Evolutionary conservation across 345 rosid genomes (phyloP).

Genomic region (Camelina hispida): DNA sequence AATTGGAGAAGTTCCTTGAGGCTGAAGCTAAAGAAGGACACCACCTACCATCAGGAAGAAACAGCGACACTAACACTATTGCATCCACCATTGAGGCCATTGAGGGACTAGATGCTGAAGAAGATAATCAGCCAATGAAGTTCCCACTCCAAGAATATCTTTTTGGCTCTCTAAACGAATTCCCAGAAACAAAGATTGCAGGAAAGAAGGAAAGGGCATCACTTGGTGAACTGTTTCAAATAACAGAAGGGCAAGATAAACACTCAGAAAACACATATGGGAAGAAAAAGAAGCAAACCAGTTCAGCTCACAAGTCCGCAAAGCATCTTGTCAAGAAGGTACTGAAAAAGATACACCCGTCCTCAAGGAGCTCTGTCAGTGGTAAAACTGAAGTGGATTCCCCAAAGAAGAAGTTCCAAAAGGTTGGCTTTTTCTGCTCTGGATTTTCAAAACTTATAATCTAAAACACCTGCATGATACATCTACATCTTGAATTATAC

Average conservation of each 20-base stretch:
- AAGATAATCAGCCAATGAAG: constrained; percentile 46
- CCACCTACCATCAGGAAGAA: constrained; percentile 67
- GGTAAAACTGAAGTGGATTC: constrained; percentile 47
- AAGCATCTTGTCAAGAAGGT: constrained; percentile 69
- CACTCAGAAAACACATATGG: constrained; percentile 43
- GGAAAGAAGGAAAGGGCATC: constrained; percentile 68
- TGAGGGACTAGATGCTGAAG: constrained; percentile 54
- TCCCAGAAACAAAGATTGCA: constrained; percentile 57
- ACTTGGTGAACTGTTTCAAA: constrained; percentile 71
- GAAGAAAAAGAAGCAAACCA: constrained; percentile 52
- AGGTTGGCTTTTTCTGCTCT: constrained; percentile 54
- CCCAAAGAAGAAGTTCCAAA: constrained; percentile 62
- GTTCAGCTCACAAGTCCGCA: constrained; percentile 56
- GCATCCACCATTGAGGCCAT: constrained; percentile 59
- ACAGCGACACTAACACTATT: constrained; percentile 64
- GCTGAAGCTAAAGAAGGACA: constrained; percentile 76
- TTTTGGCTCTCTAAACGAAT: constrained; percentile 66
- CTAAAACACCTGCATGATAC: not conserved
- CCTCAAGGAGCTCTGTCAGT: constrained; percentile 46
- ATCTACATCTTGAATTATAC: constrained; percentile 22
- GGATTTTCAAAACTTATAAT: not conserved
- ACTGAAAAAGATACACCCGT: constrained; percentile 57
- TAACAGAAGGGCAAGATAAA: constrained; percentile 57
- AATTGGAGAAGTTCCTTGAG: constrained; percentile 79
- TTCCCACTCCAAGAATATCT: constrained; percentile 88